These are phyloP conservation scores for Dianthus caryophyllus DNA, from an alignment of 148 eudicot species.

Conservation along the genomic window DNA sequence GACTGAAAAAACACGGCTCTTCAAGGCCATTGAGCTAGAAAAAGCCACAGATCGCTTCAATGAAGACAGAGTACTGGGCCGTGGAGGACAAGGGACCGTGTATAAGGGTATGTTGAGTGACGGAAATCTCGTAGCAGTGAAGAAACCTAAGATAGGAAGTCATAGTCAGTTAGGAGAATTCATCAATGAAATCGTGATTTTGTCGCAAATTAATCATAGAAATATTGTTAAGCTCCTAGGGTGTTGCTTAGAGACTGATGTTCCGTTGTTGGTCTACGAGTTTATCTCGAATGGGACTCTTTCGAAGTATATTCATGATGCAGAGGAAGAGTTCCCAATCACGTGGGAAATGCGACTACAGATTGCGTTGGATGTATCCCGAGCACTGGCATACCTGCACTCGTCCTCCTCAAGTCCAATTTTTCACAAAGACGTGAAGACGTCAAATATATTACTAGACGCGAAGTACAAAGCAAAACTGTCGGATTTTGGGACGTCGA, in stretches of 20 bases:
- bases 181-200: constrained; percentile 25
- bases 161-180: constrained; percentile 14
- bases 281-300: constrained; percentile 24
- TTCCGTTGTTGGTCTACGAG: constrained; percentile 27
- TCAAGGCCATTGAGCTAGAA: constrained; percentile 22
- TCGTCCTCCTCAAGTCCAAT: constrained; percentile 23
- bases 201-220: constrained; percentile 29
- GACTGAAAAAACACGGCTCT: constrained; percentile 18
- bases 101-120: constrained; percentile 35
- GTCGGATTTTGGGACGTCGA: constrained; percentile 30
- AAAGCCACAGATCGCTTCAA: constrained; percentile 30
- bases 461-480: constrained; percentile 22
- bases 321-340: constrained; percentile 20
- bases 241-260: constrained; percentile 32
- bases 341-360: constrained; percentile 27
- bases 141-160: constrained; percentile 16
- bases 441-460: constrained; percentile 28
- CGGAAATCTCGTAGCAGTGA: constrained; percentile 27
- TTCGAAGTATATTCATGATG: constrained; percentile 16
- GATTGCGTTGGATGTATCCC: constrained; percentile 25
- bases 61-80: constrained; percentile 23
- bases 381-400: constrained; percentile 26
- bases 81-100: constrained; percentile 35
- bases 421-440: constrained; percentile 25
- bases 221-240: constrained; percentile 24